Percentiles rank a stretch among this genome's conserved stretches.
Conservation (phyloP, 805 yeast species). For the Kazachstania kunashirensis region DNA sequence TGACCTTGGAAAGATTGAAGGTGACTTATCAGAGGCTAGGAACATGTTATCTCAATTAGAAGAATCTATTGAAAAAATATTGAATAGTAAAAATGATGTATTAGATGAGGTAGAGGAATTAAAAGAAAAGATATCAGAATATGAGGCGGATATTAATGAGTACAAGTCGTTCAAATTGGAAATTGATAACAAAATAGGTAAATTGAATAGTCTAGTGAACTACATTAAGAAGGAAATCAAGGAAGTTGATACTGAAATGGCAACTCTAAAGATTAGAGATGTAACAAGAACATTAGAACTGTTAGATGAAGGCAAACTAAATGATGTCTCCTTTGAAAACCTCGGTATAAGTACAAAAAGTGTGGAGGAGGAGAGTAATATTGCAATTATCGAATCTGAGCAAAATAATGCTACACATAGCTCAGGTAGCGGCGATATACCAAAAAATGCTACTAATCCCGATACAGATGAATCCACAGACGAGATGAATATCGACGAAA, state of each 20-base stretch:
- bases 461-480: too few species aligned
- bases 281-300: slow-evolving; percentile 28
- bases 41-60: slow-evolving; percentile 25
- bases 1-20: slow-evolving; percentile 26
- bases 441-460: too few species aligned
- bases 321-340: too few species aligned
- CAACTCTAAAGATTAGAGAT: slow-evolving; percentile 43
- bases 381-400: too few species aligned
- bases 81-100: slow-evolving; percentile 33
- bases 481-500: slow-evolving; percentile 26
- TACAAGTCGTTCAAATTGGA: slow-evolving; percentile 60
- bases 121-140: slow-evolving; percentile 34
- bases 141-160: slow-evolving; percentile 40
- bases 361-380: too few species aligned
- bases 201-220: slow-evolving; percentile 34
- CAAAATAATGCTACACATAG: too few species aligned
- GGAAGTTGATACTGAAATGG: slow-evolving; percentile 34
- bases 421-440: too few species aligned
- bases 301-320: slow-evolving; percentile 8
- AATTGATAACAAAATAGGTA: slow-evolving; percentile 52
- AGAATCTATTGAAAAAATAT: slow-evolving; percentile 31
- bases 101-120: slow-evolving; percentile 33
- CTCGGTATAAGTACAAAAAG: too few species aligned
- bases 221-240: slow-evolving; percentile 34
- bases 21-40: slow-evolving; percentile 29